Conservation (phyloP, 352 stramenopile genomes). For the Thalassiosira livingstoniorum region DNA sequence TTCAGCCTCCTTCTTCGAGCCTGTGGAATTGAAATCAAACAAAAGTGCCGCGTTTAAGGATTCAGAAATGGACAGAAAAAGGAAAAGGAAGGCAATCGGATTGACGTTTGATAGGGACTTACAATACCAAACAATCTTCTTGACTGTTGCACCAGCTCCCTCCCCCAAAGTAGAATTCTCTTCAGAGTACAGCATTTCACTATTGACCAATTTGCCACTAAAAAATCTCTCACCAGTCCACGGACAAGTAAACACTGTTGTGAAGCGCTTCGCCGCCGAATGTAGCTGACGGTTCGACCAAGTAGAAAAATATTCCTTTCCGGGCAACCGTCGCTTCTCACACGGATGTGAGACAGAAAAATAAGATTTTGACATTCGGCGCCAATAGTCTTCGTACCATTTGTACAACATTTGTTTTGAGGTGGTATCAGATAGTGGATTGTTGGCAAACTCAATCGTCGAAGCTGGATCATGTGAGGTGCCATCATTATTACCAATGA, state of each 20-base stretch:
- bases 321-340: background rate
- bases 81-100: background rate
- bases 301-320: conserved; percentile 16
- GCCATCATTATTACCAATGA: background rate
- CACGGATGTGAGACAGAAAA: conserved; percentile 21
- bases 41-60: background rate
- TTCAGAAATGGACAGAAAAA: background rate
- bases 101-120: background rate
- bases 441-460: background rate
- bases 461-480: background rate
- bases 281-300: conserved; percentile 13
- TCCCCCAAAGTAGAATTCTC: background rate
- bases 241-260: conserved; percentile 21
- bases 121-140: conserved; percentile 28
- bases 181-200: background rate
- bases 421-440: background rate
- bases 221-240: conserved; percentile 36
- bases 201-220: conserved; percentile 13
- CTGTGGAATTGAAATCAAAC: background rate
- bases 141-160: background rate
- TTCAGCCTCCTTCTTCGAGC: conserved; percentile 27
- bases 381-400: conserved; percentile 23
- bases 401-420: conserved; percentile 7
- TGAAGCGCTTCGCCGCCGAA: background rate
- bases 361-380: conserved; percentile 9